Base-by-base conservation (phyloP, 306 rosid species). In the Cicer arietinum region DNA sequence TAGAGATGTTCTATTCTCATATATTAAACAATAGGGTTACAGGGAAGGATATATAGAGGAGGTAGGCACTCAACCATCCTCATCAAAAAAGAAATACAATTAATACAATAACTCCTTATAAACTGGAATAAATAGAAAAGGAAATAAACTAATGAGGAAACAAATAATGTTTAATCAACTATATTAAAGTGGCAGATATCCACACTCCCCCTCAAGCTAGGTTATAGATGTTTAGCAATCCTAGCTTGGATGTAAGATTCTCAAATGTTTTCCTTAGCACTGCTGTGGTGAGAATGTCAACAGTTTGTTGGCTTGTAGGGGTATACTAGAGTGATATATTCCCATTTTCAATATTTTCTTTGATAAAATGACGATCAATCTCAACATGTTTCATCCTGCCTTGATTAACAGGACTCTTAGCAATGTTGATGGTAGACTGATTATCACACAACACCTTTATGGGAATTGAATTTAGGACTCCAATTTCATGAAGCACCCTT, bases 381-480 rank as follows among this genome's bases (percentile, higher is more conserved):
- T 25, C 30, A 25, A 25, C 3, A 25, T 25, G 30, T 25, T 25
- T 25, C 30, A 3, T 25, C 3, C 30, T 25, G 30, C 30, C 30
- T 2, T 25, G 30, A 25, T 25, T 2, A 45, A 45, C 50, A 1
- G 9, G 57, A n/a, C 14, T 14, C 57, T 51, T 51, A 51, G 57
- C 9, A 51, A 51, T 51, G 57, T 9, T 51, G 22, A 14, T 51
- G 57, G 57, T 3, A 6, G 57, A 51, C 3, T 51, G 20, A 11
- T 51, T 51, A 51, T 51, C 18, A 51, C 57, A 51, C 8, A 51
- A 51, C 20, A n/a, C 57, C 57, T 51, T 51, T n/a, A 51, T 51
- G 4, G 57, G 57, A 14, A 12, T 9, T 1, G 8, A 51, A 14
- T 51, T 51, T 2, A n/a, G 8, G 3, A 51, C 5, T 51, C 57